phyloP scores from a whole-genome alignment of 2,329 filamentous ascomycete species.

The Fonsecaea pugnacius region DNA sequence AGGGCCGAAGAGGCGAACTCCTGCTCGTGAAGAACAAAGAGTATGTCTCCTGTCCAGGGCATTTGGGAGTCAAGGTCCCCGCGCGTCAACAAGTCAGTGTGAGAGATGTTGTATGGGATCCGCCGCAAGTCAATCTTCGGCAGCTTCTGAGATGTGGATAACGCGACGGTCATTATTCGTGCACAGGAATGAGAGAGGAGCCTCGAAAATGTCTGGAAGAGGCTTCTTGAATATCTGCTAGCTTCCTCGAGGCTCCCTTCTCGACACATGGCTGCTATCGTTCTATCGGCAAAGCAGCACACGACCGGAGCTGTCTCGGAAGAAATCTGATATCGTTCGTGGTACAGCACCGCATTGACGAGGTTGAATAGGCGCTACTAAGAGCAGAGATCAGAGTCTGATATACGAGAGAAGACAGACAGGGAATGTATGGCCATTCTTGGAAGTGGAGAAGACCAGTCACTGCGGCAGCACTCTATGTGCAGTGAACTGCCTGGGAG shows the following conservation, averaged over 20 bases:
- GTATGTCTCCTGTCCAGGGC: slow-evolving; percentile 39
- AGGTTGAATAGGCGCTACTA: no score
- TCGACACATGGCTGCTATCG: no score
- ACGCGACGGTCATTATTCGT: background rate
- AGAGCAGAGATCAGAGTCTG: no score
- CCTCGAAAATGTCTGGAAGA: background rate
- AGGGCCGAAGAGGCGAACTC: slow-evolving; percentile 32
- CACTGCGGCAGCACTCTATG: no score
- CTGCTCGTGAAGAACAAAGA: slow-evolving; percentile 40
- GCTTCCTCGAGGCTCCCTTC: background rate
- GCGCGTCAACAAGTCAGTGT: slow-evolving; percentile 39
- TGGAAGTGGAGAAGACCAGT: no score
- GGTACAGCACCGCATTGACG: no score
- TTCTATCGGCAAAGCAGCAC: no score
- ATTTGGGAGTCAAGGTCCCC: slow-evolving; percentile 28
- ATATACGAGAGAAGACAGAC: no score
- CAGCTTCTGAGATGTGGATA: slow-evolving; percentile 37
- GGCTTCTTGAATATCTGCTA: background rate
- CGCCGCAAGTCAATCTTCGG: slow-evolving; percentile 40
- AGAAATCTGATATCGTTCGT: no score
- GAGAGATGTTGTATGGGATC: slow-evolving; percentile 48
- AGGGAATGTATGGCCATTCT: no score
- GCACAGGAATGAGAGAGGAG: background rate
- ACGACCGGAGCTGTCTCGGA: no score
- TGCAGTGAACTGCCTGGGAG: no score